These are phyloP conservation scores for Phanerochaete carnosa DNA, from an alignment of 768 basidiomycete species.

Conservation along the genomic window DNA sequence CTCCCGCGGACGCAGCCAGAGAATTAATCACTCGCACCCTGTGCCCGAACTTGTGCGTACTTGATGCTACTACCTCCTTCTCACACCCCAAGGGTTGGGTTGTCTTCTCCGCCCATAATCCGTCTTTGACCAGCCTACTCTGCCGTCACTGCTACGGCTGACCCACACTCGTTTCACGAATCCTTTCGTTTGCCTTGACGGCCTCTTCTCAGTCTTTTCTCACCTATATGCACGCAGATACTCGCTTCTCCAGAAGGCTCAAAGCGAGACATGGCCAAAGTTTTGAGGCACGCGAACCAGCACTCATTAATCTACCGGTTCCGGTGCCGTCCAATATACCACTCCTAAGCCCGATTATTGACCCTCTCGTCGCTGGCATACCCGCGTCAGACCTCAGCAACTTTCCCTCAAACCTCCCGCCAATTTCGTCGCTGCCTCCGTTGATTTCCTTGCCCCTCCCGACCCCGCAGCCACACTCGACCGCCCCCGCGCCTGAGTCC, in stretches of 20 bases:
- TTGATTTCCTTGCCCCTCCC: conserved; percentile 2
- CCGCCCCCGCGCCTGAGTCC: conserved; percentile 3
- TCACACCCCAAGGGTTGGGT: background rate
- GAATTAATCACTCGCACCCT: background rate
- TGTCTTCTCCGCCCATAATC: background rate
- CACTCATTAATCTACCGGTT: conserved; percentile 35
- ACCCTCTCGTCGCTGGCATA: conserved; percentile 21
- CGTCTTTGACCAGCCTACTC: background rate
- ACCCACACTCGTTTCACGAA: conserved; percentile 8
- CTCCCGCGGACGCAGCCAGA: background rate
- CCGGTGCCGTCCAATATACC: conserved; percentile 38
- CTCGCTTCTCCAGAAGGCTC: conserved; percentile 7
- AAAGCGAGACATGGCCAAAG: conserved; percentile 2
- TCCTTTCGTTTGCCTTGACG: conserved; percentile 10
- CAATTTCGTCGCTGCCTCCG: conserved; percentile 6
- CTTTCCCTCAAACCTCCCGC: background rate
- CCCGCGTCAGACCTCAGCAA: background rate
- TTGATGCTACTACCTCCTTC: background rate
- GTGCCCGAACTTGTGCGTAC: background rate
- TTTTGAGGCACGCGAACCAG: conserved; percentile 35
- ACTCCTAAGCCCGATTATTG: conserved; percentile 34
- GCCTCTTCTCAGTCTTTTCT: background rate
- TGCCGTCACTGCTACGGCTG: background rate
- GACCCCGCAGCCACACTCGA: background rate
- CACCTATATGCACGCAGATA: conserved; percentile 11